A percentile compares a stretch with the other conserved stretches of the same genome.
Evolutionary conservation across 208 protist species (phyloP).

Genomic region (Tritrichomonas foetus): DNA sequence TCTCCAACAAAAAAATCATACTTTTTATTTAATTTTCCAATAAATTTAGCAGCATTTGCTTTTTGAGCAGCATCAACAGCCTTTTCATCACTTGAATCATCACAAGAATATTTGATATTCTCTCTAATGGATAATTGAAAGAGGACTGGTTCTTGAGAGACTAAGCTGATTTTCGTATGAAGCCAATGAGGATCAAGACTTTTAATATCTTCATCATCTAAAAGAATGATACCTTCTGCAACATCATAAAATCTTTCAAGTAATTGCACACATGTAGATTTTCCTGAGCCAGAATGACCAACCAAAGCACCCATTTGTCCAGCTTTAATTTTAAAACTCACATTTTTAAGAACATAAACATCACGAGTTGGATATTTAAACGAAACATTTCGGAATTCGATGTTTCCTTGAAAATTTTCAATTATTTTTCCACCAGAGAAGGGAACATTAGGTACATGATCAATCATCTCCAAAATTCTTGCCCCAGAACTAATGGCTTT

Average conservation of each 20-base stretch:
- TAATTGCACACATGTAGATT: constrained; percentile 59
- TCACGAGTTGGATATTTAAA: too few species aligned
- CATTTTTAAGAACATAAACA: constrained; percentile 40
- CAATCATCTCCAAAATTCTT: not conserved
- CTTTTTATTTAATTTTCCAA: not conserved
- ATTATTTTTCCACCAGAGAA: not conserved
- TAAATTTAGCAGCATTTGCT: not conserved
- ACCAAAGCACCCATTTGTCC: constrained; percentile 51
- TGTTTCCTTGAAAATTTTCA: not conserved
- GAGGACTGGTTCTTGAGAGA: constrained; percentile 87
- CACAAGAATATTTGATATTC: constrained; percentile 58
- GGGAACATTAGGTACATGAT: not conserved
- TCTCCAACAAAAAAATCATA: not conserved
- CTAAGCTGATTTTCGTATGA: constrained; percentile 75
- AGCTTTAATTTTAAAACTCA: constrained; percentile 43
- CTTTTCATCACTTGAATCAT: constrained; percentile 19
- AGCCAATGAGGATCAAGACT: constrained; percentile 70
- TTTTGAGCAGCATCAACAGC: not conserved
- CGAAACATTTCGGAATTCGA: too few species aligned
- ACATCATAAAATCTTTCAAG: constrained; percentile 87
- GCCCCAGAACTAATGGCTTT: not conserved
- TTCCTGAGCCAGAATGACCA: too few species aligned
- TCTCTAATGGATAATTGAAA: constrained; percentile 65
- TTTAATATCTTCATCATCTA: constrained; percentile 78
- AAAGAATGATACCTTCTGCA: constrained; percentile 68